phyloP scores from a whole-genome alignment of 1,139 yeast species.

The Geotrichum siamense region DNA sequence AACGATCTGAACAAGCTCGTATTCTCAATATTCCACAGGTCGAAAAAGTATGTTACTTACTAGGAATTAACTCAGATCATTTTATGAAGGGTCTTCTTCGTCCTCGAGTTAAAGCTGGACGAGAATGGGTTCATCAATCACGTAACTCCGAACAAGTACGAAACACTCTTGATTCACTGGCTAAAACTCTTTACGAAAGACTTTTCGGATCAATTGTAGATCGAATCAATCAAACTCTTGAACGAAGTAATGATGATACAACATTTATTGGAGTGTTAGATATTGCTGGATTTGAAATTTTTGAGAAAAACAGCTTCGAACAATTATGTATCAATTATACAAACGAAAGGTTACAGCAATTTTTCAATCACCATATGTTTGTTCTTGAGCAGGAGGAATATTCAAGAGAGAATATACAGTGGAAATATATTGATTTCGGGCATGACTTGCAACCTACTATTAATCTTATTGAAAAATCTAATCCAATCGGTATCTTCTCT shows the following conservation, averaged over 20 bases:
- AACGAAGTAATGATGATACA: slow-evolving; percentile 35
- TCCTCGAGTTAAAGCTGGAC: slow-evolving; percentile 89
- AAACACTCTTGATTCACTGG: slow-evolving; percentile 77
- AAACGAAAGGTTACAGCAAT: slow-evolving; percentile 92
- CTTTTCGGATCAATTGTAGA: slow-evolving; percentile 71
- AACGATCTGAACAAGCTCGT: slow-evolving; percentile 68
- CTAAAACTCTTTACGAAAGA: slow-evolving; percentile 81
- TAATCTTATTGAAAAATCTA: slow-evolving; percentile 70
- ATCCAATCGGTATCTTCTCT: slow-evolving; percentile 79
- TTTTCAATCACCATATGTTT: slow-evolving; percentile 95
- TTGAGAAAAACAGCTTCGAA: slow-evolving; percentile 85
- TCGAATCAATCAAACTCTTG: slow-evolving; percentile 66
- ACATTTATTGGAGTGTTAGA: slow-evolving; percentile 88
- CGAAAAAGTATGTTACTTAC: slow-evolving; percentile 50
- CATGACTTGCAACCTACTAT: slow-evolving; percentile 92
- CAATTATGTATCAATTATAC: slow-evolving; percentile 95
- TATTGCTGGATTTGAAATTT: slow-evolving; percentile 96
- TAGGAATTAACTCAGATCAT: slow-evolving; percentile 55
- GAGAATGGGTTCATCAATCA: slow-evolving; percentile 75
- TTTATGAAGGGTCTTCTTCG: slow-evolving; percentile 55
- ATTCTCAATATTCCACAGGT: slow-evolving; percentile 50
- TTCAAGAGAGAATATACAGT: slow-evolving; percentile 82
- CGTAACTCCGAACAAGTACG: slow-evolving; percentile 75
- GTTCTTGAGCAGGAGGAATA: slow-evolving; percentile 95
- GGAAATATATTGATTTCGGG: slow-evolving; percentile 98